Percentiles rank a stretch among this genome's conserved stretches.
These are phyloP conservation scores for Populus nigra DNA, from an alignment of 345 rosid genomes.

Conservation along the genomic window DNA sequence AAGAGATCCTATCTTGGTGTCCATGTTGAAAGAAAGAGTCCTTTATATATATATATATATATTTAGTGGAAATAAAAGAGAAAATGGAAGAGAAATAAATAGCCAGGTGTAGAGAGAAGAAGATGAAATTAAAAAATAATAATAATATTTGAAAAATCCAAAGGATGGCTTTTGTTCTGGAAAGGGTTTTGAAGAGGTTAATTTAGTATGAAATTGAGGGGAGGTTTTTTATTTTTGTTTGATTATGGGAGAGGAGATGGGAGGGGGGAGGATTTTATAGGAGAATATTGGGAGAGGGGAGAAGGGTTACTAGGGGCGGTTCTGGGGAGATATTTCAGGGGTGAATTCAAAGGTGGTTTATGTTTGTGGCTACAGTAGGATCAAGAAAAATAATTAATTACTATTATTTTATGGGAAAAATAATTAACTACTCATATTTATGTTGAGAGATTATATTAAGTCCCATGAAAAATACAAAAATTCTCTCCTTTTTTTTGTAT, in stretches of 20 bases:
- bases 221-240: background rate
- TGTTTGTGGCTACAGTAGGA: too few relatives aligned
- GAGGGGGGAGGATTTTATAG: background rate
- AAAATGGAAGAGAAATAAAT: background rate
- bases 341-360: background rate
- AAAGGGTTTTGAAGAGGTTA: background rate
- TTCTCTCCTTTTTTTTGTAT: too few relatives aligned
- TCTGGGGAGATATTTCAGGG: background rate
- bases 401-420: background rate
- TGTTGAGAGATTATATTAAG: too few relatives aligned
- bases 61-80: background rate
- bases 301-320: background rate
- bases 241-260: background rate
- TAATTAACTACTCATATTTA: too few relatives aligned
- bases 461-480: too few relatives aligned
- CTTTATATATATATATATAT: too few relatives aligned
- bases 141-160: too few relatives aligned
- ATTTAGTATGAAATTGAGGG: background rate
- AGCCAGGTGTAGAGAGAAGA: background rate
- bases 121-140: too few relatives aligned
- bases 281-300: background rate
- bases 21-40: constrained; percentile 29
- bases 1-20: constrained; percentile 47
- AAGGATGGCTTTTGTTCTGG: too few relatives aligned
- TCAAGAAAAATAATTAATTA: too few relatives aligned